phyloP scores from a whole-genome alignment of 495 filamentous ascomycete genomes.

The Hyaloscypha variabilis region DNA sequence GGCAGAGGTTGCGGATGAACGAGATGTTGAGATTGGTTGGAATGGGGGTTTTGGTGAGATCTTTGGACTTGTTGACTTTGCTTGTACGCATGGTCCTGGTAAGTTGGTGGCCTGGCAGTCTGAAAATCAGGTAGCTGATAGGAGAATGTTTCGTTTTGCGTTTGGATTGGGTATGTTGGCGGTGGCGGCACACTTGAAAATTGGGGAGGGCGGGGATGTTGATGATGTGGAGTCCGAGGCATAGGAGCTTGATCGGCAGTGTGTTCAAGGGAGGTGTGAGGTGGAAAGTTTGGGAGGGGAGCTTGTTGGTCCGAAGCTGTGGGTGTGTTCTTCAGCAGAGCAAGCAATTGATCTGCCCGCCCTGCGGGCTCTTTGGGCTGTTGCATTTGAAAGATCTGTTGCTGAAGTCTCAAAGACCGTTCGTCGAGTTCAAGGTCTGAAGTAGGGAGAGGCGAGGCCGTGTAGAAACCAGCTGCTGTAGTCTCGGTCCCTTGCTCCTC shows the following conservation, averaged over 20 bases:
- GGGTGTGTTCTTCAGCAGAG: conserved; percentile 51
- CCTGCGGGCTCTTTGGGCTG: conserved; percentile 39
- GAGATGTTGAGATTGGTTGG: conserved; percentile 43
- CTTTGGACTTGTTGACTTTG: conserved; percentile 28
- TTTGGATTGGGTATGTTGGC: conserved; percentile 27
- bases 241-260: conserved; percentile 36
- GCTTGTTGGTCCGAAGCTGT: conserved; percentile 19
- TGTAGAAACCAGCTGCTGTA: conserved; percentile 34
- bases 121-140: conserved; percentile 21
- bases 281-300: conserved; percentile 19
- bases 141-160: conserved; percentile 21
- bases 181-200: conserved; percentile 33
- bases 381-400: conserved; percentile 59
- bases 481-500: conserved; percentile 33
- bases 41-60: conserved; percentile 32
- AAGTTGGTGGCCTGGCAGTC: conserved; percentile 1
- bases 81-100: background rate
- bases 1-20: conserved; percentile 56
- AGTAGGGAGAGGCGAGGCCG: conserved; percentile 49
- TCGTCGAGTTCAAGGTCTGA: conserved; percentile 16
- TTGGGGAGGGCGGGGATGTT: conserved; percentile 27
- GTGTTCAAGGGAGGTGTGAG: conserved; percentile 34
- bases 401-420: background rate
- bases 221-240: conserved; percentile 36
- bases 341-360: conserved; percentile 54